Conservation (phyloP, 495 filamentous ascomycete genomes). For the Recurvomyces mirabilis region DNA sequence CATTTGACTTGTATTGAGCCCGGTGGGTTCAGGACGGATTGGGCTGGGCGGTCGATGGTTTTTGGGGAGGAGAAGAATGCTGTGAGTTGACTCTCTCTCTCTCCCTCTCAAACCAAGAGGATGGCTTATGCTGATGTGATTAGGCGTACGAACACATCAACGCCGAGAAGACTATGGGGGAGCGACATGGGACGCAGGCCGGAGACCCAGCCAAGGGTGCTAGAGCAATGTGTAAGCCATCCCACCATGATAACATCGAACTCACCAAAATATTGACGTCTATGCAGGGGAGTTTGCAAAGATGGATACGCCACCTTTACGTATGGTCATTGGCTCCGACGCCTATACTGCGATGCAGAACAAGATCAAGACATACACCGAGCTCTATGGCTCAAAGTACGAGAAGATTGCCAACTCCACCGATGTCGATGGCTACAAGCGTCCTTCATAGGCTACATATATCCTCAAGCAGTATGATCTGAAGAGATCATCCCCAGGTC, state of each 20-base stretch:
- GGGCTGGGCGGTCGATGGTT: slow-evolving; percentile 27
- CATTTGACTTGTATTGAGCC: slow-evolving; percentile 30
- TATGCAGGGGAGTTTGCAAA: slow-evolving; percentile 30
- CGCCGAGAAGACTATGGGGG: slow-evolving; percentile 28
- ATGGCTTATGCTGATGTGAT: not conserved
- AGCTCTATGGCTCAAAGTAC: slow-evolving; percentile 36
- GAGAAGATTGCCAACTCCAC: slow-evolving; percentile 36
- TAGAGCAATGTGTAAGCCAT: slow-evolving; percentile 31
- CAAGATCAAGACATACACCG: slow-evolving; percentile 33
- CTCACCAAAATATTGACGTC: not conserved
- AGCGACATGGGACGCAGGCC: slow-evolving; percentile 32
- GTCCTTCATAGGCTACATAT: slow-evolving; percentile 5
- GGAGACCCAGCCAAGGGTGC: slow-evolving; percentile 38
- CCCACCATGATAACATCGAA: not conserved
- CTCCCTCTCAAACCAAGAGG: not conserved
- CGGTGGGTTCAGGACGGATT: slow-evolving; percentile 31
- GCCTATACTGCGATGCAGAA: slow-evolving; percentile 33
- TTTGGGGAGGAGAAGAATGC: slow-evolving; percentile 32
- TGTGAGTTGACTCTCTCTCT: slow-evolving; percentile 11
- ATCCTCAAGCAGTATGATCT: no score
- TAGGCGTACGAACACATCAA: slow-evolving; percentile 31
- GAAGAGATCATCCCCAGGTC: slow-evolving; percentile 45
- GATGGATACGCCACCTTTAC: slow-evolving; percentile 36
- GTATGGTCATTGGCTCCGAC: slow-evolving; percentile 36
- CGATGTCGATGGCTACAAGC: slow-evolving; percentile 33